Conservation (phyloP, 2,329 filamentous ascomycete species). For the Decorospora gaudefroyi region DNA sequence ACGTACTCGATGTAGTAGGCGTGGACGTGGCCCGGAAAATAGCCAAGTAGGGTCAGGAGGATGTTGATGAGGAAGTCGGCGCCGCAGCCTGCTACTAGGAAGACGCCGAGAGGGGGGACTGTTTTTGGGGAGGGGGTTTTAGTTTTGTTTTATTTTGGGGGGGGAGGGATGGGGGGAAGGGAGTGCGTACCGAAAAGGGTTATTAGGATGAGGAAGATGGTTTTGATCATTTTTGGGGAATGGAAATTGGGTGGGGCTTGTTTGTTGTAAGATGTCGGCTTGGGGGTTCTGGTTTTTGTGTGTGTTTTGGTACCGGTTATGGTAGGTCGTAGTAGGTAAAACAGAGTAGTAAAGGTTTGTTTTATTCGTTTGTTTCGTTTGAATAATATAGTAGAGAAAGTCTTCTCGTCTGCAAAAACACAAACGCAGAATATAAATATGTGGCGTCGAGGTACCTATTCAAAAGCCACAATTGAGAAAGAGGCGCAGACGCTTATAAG, state of each 20-base stretch:
- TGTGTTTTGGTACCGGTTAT: not conserved
- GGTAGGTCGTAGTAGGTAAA: no score
- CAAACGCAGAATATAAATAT: no score
- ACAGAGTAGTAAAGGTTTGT: no score
- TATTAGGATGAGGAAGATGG: conserved; percentile 52
- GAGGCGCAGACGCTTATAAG: no score
- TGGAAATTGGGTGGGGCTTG: not conserved
- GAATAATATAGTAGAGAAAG: no score
- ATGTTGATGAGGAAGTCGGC: conserved; percentile 56
- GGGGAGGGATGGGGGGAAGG: not conserved
- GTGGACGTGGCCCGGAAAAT: conserved; percentile 75
- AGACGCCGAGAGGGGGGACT: conserved; percentile 57
- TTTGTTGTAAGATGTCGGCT: not conserved
- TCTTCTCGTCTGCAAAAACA: no score
- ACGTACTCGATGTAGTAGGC: conserved; percentile 83
- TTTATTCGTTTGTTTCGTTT: no score
- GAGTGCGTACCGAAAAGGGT: conserved; percentile 51
- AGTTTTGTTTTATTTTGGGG: no score
- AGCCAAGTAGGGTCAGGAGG: conserved; percentile 53
- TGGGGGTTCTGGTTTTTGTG: not conserved
- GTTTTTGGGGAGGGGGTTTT: conserved; percentile 1
- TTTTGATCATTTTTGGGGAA: conserved; percentile 27
- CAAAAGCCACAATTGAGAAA: no score
- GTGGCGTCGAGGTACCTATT: no score
- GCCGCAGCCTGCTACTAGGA: conserved; percentile 56